phyloP scores from a whole-genome alignment of 305 asterid species.

The Fraxinus albicans region DNA sequence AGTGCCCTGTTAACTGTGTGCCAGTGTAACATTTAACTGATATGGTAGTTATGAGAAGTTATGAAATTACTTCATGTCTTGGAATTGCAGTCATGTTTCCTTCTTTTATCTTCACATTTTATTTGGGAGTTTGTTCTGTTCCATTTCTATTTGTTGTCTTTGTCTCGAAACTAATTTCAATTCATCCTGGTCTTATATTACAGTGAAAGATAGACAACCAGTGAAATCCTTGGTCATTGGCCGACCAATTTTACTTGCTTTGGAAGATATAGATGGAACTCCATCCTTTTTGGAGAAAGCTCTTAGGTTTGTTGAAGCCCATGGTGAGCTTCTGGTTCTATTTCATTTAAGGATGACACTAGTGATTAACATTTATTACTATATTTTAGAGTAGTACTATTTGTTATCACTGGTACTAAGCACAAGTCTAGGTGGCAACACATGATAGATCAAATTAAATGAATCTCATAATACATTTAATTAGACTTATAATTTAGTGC shows the following conservation, averaged over 20 bases:
- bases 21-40: slow-evolving; percentile 1
- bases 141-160: neutral
- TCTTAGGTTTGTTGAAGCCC: slow-evolving; percentile 83
- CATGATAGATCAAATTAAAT: neutral
- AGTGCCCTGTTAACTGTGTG: slow-evolving; percentile 8
- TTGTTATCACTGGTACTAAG: neutral
- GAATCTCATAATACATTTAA: neutral
- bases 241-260: slow-evolving; percentile 92
- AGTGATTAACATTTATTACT: slow-evolving; percentile 7
- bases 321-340: slow-evolving; percentile 53
- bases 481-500: neutral
- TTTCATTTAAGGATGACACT: neutral
- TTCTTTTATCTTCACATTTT: neutral
- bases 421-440: neutral
- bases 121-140: neutral
- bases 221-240: slow-evolving; percentile 85
- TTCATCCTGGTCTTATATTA: slow-evolving; percentile 8
- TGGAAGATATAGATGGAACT: slow-evolving; percentile 96
- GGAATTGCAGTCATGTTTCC: slow-evolving; percentile 1
- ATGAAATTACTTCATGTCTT: slow-evolving; percentile 1
- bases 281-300: slow-evolving; percentile 99
- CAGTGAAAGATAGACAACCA: slow-evolving; percentile 76
- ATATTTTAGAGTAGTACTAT: neutral
- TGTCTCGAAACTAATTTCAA: slow-evolving; percentile 14
- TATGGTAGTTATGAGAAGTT: slow-evolving; percentile 7